Base-by-base conservation (phyloP, 2,329 filamentous ascomycete genomes). In the Cytospora chrysosperma region DNA sequence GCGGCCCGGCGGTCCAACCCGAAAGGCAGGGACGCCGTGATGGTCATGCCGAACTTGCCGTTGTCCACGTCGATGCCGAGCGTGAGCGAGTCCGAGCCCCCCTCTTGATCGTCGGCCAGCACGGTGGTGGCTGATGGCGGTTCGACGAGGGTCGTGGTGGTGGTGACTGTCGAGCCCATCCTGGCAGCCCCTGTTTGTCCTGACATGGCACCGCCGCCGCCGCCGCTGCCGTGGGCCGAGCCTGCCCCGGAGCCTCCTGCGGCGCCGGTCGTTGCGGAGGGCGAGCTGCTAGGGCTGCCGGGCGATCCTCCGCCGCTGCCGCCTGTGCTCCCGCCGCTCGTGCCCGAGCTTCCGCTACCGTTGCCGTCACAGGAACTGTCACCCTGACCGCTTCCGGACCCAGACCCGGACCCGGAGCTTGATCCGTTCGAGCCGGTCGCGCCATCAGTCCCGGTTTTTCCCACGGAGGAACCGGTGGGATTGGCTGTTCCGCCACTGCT, bases 11-110 rank as follows among this genome's bases (percentile, higher is more conserved):
- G 56, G 40, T 50, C 61, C 24, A 34, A 24, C 7, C 40, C 34
- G 34, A 59, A 54, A n/a, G 59, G 37, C 37, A 65, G 57, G n/a
- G 57, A 53, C 34, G 61, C 64, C 2, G 64, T 65, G 30, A 65
- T 57, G 49, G 61, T 65, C 37, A 54, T 52, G 15, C 52, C 57
- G 61, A 57, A 65, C 27, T 62, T 61, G 26, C 59, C 64, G 47
- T 62, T 58, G 60, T 58, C 57, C n/a, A 65, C 8, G 40, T 65
- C 49, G 37, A 65, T 37, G 4, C 56, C 64, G 13, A 65, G 54
- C 2, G 54, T 58, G 37, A 65, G 51, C 21, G 34, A 10, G 21
- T 21, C 51, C 9, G 40, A 21, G 50, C 13, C n/a, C 34, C 43
- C 26, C 28, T 32, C 58, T 54, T 21, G 50, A 50, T 50, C 2